Conservation (phyloP, 148 eudicot genomes). For the Selenicereus undatus region DNA sequence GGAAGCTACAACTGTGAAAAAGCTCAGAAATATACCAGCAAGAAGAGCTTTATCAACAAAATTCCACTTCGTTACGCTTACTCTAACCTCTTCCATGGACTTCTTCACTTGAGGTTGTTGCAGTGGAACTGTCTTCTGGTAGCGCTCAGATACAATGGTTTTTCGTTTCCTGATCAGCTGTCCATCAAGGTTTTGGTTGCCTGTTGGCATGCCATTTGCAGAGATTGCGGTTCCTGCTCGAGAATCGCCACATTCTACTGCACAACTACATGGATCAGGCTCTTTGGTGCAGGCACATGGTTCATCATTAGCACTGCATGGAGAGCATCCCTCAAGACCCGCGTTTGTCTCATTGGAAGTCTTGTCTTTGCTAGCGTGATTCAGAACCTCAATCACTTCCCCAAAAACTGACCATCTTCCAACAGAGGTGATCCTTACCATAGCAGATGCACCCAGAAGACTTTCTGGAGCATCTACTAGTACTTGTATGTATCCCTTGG, state of each 20-base stretch:
- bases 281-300: constrained; percentile 55
- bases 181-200: constrained; percentile 23
- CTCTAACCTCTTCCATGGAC: constrained; percentile 7
- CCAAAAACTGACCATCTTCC: constrained; percentile 99
- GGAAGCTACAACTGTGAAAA: constrained; percentile 42
- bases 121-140: constrained; percentile 21
- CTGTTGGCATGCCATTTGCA: constrained; percentile 15
- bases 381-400: constrained; percentile 62
- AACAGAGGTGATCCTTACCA: constrained; percentile 67
- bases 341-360: constrained; percentile 18
- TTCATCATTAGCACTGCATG: constrained; percentile 37
- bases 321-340: constrained; percentile 30
- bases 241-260: constrained; percentile 18
- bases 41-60: constrained; percentile 52
- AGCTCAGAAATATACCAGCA: constrained; percentile 54
- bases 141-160: constrained; percentile 14
- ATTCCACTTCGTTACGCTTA: constrained; percentile 30
- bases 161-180: constrained; percentile 42
- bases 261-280: constrained; percentile 51
- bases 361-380: constrained; percentile 18
- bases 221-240: constrained; percentile 11
- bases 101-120: constrained; percentile 24
- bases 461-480: constrained; percentile 64
- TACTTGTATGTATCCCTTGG: constrained; percentile 90
- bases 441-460: constrained; percentile 79